Evolutionary conservation across 1,284 basidiomycete genomes (phyloP).

Genomic region (Malassezia sympodialis): DNA sequence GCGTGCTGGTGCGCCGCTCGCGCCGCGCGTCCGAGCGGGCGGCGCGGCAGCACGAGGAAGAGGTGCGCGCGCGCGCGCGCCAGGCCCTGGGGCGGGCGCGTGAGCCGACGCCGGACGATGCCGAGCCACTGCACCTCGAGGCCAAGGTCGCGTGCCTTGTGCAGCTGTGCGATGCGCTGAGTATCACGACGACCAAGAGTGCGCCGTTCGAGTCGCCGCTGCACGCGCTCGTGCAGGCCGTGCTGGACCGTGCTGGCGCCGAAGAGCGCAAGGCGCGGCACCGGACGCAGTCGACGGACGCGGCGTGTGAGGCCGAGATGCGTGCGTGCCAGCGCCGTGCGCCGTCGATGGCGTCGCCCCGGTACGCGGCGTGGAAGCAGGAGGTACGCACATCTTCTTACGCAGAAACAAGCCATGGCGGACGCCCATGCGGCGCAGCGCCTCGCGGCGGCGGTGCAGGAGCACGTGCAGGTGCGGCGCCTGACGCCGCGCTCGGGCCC

Average conservation of each 20-base stretch:
- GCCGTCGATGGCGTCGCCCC: slow-evolving; percentile 8
- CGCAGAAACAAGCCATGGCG: neutral
- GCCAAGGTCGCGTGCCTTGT: slow-evolving; percentile 10
- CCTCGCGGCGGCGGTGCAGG: neutral
- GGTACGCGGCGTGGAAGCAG: slow-evolving; percentile 10
- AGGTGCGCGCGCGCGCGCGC: slow-evolving; percentile 3
- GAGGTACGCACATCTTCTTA: neutral
- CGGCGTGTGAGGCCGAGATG: slow-evolving; percentile 2
- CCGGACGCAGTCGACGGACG: neutral
- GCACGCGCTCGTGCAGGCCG: slow-evolving; percentile 10
- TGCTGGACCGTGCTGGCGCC: neutral
- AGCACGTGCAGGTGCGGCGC: slow-evolving; percentile 1
- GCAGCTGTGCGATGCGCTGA: slow-evolving; percentile 9
- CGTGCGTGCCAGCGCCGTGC: slow-evolving; percentile 4
- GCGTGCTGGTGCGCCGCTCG: slow-evolving; percentile 8
- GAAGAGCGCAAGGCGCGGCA: neutral
- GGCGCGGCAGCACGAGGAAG: neutral
- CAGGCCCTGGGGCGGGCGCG: neutral
- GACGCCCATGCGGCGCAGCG: neutral
- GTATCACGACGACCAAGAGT: neutral
- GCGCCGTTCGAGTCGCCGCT: neutral
- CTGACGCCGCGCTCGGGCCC: slow-evolving; percentile 14
- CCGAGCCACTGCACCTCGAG: slow-evolving; percentile 7
- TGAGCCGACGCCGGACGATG: neutral
- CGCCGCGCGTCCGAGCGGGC: slow-evolving; percentile 9